A percentile compares a stretch with the other conserved stretches of the same genome.
These are phyloP conservation scores for Echium plantagineum DNA, from an alignment of 257 asterid genomes.

Conservation along the genomic window DNA sequence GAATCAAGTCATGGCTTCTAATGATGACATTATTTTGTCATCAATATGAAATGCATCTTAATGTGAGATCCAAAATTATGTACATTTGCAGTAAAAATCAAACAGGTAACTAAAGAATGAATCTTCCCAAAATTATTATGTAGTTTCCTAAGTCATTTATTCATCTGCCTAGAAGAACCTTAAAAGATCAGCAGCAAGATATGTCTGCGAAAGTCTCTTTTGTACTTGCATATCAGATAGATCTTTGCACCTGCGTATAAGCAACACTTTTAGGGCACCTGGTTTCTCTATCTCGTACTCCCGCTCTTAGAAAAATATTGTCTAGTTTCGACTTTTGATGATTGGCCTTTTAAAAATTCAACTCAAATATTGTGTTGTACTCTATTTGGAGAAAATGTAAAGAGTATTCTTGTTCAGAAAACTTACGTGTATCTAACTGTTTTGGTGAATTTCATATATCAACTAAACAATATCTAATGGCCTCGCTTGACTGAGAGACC, in stretches of 20 bases:
- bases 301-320: no score
- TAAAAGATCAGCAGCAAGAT: no score
- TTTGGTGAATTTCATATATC: slow-evolving; percentile 9
- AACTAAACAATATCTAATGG: slow-evolving; percentile 29
- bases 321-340: no score
- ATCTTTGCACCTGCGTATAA: slow-evolving; percentile 1
- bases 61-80: neutral
- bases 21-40: neutral
- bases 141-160: neutral
- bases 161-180: neutral
- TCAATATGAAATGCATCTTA: neutral
- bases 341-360: no score
- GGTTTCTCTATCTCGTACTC: neutral
- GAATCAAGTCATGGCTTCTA: neutral
- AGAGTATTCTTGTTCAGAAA: neutral
- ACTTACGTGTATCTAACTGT: slow-evolving; percentile 8
- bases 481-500: slow-evolving; percentile 14
- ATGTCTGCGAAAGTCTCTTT: neutral
- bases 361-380: no score
- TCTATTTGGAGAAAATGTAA: neutral
- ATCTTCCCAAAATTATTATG: neutral
- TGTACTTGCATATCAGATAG: neutral
- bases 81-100: neutral
- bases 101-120: no score
- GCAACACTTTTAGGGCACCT: neutral